These are phyloP conservation scores for Aspergillus unguis DNA, from an alignment of 2,329 filamentous ascomycete genomes.

Conservation along the genomic window DNA sequence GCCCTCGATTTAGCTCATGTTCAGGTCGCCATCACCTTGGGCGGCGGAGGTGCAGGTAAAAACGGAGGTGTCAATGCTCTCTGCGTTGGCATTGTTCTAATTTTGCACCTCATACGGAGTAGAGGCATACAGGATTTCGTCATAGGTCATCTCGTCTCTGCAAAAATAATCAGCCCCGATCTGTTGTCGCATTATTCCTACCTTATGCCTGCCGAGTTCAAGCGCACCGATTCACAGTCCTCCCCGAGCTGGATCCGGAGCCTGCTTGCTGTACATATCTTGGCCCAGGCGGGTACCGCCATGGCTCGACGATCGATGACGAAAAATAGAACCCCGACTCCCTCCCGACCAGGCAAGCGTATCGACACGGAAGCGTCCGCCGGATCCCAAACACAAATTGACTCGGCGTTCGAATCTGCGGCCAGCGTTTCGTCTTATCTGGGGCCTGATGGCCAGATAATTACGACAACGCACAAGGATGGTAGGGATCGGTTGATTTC, in stretches of 20 bases:
- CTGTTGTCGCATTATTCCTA: constrained; percentile 43
- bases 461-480: constrained; percentile 52
- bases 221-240: constrained; percentile 40
- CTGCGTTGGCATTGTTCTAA: constrained; percentile 45
- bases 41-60: constrained; percentile 64
- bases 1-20: constrained; percentile 88
- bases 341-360: constrained; percentile 42
- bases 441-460: constrained; percentile 44
- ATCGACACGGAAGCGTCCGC: constrained; percentile 46
- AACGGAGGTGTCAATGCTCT: constrained; percentile 46
- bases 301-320: constrained; percentile 48
- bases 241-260: constrained; percentile 47
- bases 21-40: constrained; percentile 86
- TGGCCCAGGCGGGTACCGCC: constrained; percentile 48
- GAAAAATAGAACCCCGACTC: constrained; percentile 41
- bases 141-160: constrained; percentile 42
- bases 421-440: constrained; percentile 40
- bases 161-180: constrained; percentile 44
- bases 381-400: constrained; percentile 41
- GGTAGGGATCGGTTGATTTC: constrained; percentile 57
- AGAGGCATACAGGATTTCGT: constrained; percentile 51
- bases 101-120: constrained; percentile 46
- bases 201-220: constrained; percentile 44
- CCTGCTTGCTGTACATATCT: constrained; percentile 48
- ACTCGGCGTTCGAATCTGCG: constrained; percentile 43